These are phyloP conservation scores for Singerocomus inundabilis DNA, from an alignment of 1,284 basidiomycete genomes.

Conservation along the genomic window DNA sequence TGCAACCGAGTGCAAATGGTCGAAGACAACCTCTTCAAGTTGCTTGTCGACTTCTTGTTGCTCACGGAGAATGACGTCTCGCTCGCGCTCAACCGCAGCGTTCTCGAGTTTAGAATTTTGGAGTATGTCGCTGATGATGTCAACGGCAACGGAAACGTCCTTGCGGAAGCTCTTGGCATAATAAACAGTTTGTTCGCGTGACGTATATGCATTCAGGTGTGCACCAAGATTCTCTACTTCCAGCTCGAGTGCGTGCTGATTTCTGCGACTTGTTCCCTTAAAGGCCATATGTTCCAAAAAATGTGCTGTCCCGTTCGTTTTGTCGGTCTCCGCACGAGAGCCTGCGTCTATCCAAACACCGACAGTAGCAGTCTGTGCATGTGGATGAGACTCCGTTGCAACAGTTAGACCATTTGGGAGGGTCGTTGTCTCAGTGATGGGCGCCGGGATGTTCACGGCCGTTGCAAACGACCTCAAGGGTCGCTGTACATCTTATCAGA, in stretches of 20 bases:
- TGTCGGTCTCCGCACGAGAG: slow-evolving; percentile 92
- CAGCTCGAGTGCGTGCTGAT: slow-evolving; percentile 91
- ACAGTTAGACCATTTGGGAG: slow-evolving; percentile 92
- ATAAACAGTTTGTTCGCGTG: slow-evolving; percentile 98
- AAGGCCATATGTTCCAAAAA: slow-evolving; percentile 99
- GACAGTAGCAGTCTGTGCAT: slow-evolving; percentile 97
- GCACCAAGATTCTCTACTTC: slow-evolving; percentile 99
- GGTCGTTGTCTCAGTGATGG: slow-evolving; percentile 84
- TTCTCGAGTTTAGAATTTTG: slow-evolving; percentile 96
- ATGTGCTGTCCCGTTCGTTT: slow-evolving; percentile 95
- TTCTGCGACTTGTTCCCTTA: slow-evolving; percentile 90
- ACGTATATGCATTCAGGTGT: slow-evolving; percentile 98
- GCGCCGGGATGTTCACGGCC: slow-evolving; percentile 62
- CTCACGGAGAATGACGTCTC: slow-evolving; percentile 96
- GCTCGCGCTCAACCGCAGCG: slow-evolving; percentile 90
- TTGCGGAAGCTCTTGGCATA: slow-evolving; percentile 99
- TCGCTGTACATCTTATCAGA: slow-evolving; percentile 28
- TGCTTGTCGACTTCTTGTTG: slow-evolving; percentile 99
- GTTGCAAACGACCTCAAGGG: slow-evolving; percentile 66
- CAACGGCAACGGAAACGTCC: slow-evolving; percentile 89
- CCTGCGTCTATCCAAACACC: slow-evolving; percentile 99
- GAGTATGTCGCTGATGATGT: slow-evolving; percentile 98
- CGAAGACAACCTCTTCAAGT: slow-evolving; percentile 97
- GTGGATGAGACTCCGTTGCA: slow-evolving; percentile 88
- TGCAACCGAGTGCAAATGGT: slow-evolving; percentile 95